Percentiles rank a stretch among this genome's conserved stretches.
phyloP scores from a whole-genome alignment of 2,329 filamentous ascomycete species.

The Lizonia empirigonia region DNA sequence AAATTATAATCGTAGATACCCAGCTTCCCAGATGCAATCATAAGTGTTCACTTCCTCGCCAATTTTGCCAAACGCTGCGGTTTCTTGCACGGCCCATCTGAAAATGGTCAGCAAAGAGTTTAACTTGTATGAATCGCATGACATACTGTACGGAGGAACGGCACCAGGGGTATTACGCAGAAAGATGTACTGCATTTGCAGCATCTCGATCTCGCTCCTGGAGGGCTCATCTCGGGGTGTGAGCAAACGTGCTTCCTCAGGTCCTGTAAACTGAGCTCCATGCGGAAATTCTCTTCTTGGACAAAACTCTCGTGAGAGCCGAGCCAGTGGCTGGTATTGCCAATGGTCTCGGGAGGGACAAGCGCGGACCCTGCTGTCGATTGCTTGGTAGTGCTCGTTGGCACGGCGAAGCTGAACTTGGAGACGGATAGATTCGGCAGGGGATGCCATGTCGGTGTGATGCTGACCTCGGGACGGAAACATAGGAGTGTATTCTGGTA shows the following conservation, averaged over 20 bases:
- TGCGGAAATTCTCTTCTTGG: background rate
- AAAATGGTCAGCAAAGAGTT: background rate
- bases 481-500: too few relatives aligned
- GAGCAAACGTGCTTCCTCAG: background rate
- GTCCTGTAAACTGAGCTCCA: background rate
- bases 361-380: background rate
- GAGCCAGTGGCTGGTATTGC: background rate
- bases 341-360: background rate
- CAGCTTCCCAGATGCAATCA: background rate
- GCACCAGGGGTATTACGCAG: background rate
- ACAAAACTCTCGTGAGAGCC: background rate
- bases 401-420: background rate
- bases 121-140: too few relatives aligned
- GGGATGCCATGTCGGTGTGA: too few relatives aligned
- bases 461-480: too few relatives aligned
- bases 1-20: too few relatives aligned
- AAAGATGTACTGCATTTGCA: background rate
- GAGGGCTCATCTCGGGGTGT: background rate
- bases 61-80: background rate
- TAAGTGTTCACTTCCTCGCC: background rate
- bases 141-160: background rate
- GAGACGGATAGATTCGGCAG: background rate
- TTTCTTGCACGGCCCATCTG: background rate
- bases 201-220: background rate
- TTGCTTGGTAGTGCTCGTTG: background rate